Conservation (phyloP, 176 grass and related monocot genomes). For the Avena atlantica region DNA sequence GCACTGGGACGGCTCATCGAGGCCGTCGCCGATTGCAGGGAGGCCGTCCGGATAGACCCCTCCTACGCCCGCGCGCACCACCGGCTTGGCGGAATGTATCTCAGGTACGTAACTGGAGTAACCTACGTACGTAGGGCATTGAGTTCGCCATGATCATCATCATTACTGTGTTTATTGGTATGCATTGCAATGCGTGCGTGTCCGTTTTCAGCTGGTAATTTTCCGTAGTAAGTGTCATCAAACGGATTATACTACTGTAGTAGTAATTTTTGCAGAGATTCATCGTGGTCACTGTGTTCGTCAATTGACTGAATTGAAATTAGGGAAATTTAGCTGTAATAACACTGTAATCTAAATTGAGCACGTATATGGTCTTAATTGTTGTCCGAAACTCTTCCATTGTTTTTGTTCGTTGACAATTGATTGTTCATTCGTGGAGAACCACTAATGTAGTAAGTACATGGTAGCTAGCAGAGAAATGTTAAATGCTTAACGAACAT, state of each 20-base stretch:
- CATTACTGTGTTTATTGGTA: background rate
- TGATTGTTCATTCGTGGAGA: constrained; percentile 17
- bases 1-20: constrained; percentile 73
- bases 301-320: background rate
- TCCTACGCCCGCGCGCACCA: constrained; percentile 71
- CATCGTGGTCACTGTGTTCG: background rate
- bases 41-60: constrained; percentile 81
- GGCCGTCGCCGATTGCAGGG: constrained; percentile 77
- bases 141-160: background rate
- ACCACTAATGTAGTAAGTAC: too few relatives aligned
- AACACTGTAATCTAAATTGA: background rate
- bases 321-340: background rate
- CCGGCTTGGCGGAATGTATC: constrained; percentile 74
- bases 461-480: constrained; percentile 18
- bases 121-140: background rate
- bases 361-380: background rate
- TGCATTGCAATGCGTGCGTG: background rate
- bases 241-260: background rate
- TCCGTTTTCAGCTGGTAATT: constrained; percentile 8
- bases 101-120: constrained; percentile 61
- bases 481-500: background rate
- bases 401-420: background rate
- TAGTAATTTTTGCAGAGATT: background rate
- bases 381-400: background rate
- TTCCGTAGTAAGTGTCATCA: background rate